Evolutionary conservation across 2,329 filamentous ascomycete genomes (phyloP).

Genomic region (Pseudogymnoascus sp.): DNA sequence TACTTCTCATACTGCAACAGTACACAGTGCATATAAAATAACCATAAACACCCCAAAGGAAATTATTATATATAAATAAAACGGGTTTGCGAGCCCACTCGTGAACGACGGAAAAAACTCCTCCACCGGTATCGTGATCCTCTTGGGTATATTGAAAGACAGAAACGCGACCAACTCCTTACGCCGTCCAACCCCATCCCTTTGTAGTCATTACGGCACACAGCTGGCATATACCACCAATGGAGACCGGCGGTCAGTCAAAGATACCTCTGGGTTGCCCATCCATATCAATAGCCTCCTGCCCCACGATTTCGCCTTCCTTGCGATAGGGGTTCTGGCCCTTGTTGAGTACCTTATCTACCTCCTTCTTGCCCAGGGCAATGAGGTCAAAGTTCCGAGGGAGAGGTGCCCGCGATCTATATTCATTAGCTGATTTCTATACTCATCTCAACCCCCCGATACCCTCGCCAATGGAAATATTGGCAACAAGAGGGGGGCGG

Average conservation of each 20-base stretch:
- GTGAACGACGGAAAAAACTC: not conserved
- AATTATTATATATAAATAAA: not conserved
- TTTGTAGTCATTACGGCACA: not conserved
- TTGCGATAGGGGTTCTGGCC: constrained; percentile 19
- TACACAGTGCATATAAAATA: not conserved
- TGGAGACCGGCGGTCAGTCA: not conserved
- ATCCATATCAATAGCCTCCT: constrained; percentile 5
- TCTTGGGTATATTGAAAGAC: not conserved
- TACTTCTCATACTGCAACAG: not conserved
- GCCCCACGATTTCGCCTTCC: constrained; percentile 8
- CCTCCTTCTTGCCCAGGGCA: constrained; percentile 34
- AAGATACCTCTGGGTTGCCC: not conserved
- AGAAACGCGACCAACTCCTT: not conserved
- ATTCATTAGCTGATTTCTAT: not conserved
- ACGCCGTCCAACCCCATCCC: not conserved
- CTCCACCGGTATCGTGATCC: not conserved
- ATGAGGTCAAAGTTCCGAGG: constrained; percentile 39
- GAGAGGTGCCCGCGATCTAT: constrained; percentile 28
- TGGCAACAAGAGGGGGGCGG: not conserved
- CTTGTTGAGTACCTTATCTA: constrained; percentile 25
- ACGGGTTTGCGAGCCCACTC: not conserved
- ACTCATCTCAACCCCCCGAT: not conserved
- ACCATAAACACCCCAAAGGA: not conserved
- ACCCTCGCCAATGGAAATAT: constrained; percentile 6
- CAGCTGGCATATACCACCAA: not conserved